Evolutionary conservation across 108 stramenopile species (phyloP), one percentile per base, ranked within the genome.

Genomic region (Cyclotella distinguenda): DNA sequence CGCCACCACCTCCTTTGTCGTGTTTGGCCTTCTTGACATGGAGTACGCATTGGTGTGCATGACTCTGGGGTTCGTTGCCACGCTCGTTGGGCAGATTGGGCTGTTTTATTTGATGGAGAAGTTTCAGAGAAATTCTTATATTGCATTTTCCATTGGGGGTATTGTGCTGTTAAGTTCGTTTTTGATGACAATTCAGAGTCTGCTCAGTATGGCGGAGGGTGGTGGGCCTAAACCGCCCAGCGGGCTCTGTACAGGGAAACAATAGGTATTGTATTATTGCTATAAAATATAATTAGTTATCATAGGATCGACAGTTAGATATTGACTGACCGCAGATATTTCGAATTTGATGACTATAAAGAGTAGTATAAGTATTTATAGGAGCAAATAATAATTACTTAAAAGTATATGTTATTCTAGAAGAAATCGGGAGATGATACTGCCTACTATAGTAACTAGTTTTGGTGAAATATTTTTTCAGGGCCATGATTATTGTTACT

Each of bases 71-170:
- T 86, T 97, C 57, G 51, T 83, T 26, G 83, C 94, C 1, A 91
- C 94, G 4, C 54, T 82, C 10, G 78, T 90, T 8, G 98, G 98
- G 18, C 91, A 95, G 65, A 52, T 86, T 53, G 87, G 83, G 40
- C 68, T 91, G 58, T 86, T 64, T 47, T 86, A 83, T 34, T 70
- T 97, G 45, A 94, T 97, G 84, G 85, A 94, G 40, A 84, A 84
- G 72, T 91, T 92, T 62, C 86, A 94, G 62, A 77, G 98, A 27
- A 91, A 94, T 62, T 95, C 94, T 25, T 93, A 92, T 57, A 91
- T 98, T 67, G 95, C 96, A 0, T 93, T 95, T 56, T 87, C 85
- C 3, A 97, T 97, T 56, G 98, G 98, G 9, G 87, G 91, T 8
- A 95, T 97, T 10, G 93, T 99, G 21, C 48, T 85, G 51, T 48